Conservation (phyloP, 2,329 filamentous ascomycete species). For the Ambrosiella cleistominuta region DNA sequence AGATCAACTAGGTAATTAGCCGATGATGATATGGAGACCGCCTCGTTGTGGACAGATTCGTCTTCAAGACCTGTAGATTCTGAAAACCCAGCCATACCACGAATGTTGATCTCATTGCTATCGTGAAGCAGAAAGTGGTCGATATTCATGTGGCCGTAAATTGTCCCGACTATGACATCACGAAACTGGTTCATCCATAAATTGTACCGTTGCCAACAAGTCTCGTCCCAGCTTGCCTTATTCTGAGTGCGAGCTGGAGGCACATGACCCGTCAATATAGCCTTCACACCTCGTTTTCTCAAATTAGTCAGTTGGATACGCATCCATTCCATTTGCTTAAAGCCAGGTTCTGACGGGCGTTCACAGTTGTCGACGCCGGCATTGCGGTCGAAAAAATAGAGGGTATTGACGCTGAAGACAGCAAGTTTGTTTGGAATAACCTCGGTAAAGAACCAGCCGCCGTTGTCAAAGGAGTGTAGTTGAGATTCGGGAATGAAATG, state of each 20-base stretch:
- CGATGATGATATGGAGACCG: slow-evolving; percentile 18
- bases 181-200: slow-evolving; percentile 81
- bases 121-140: slow-evolving; percentile 94
- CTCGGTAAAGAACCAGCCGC: slow-evolving; percentile 89
- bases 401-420: slow-evolving; percentile 85
- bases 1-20: slow-evolving; percentile 65
- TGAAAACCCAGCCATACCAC: slow-evolving; percentile 29
- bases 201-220: slow-evolving; percentile 95
- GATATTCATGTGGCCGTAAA: slow-evolving; percentile 97
- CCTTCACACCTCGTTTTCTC: slow-evolving; percentile 75
- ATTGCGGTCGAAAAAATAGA: slow-evolving; percentile 92
- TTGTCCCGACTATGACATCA: slow-evolving; percentile 61
- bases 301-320: slow-evolving; percentile 72
- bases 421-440: slow-evolving; percentile 73
- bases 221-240: slow-evolving; percentile 88
- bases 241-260: slow-evolving; percentile 71
- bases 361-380: slow-evolving; percentile 84
- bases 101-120: slow-evolving; percentile 43
- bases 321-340: slow-evolving; percentile 91
- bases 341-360: slow-evolving; percentile 64
- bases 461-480: slow-evolving; percentile 74
- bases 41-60: slow-evolving; percentile 18
- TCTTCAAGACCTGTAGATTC: slow-evolving; percentile 16
- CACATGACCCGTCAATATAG: slow-evolving; percentile 84
- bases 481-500: slow-evolving; percentile 85